Evolutionary conservation across 2,329 filamentous ascomycete genomes (phyloP), one percentile per base, ranked within the genome.

Genomic region (Amauroascus niger): DNA sequence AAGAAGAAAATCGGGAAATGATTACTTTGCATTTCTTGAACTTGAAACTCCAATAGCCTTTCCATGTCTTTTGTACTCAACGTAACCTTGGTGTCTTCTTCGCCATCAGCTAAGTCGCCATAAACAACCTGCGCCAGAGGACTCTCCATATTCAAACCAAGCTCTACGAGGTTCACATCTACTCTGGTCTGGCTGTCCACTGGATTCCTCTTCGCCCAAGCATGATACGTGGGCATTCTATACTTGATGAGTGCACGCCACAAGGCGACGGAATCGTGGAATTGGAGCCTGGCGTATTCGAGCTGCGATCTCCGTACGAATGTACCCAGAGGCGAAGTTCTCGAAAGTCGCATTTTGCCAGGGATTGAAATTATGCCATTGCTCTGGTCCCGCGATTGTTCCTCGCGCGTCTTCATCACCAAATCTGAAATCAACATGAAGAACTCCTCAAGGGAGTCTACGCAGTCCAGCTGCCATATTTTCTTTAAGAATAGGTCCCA

Each of bases 221-320:
- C 70, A 13, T 74, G 68, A 24, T 83, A 81, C 1, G 88, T 93
- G 0, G 86, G 82, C 61, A 88, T 79, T 46, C 90, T 80, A 69
- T 94, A 97, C 50, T 77, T 79, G 57, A 91, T 81, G 69, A 96
- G 91, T 1, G 80, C 79, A 57, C 82, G 83, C 90, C 93, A 97
- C 3, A 98, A 73, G 54, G 80, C 80, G 41, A 86, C 77, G 0
- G 82, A 79, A 65, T 95, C 87, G 53, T 88, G 79, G 62, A 97
- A 96, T 44, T 83, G 83, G 33, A 97, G 71, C 43, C 86, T 76
- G 1, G 82, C 81, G 64, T 90, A 95, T 69, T 97, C 91, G 2
- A 95, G 73, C 60, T 82, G 78, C 2, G 86, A 79, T 62, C 85
- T 79, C 49, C 90, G 80, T 14, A 96, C 77, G 64, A 95, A 95